A percentile compares a stretch with the other conserved stretches of the same genome.
phyloP scores from a whole-genome alignment of 106 monocot species.

The Amphibolis antarctica region DNA sequence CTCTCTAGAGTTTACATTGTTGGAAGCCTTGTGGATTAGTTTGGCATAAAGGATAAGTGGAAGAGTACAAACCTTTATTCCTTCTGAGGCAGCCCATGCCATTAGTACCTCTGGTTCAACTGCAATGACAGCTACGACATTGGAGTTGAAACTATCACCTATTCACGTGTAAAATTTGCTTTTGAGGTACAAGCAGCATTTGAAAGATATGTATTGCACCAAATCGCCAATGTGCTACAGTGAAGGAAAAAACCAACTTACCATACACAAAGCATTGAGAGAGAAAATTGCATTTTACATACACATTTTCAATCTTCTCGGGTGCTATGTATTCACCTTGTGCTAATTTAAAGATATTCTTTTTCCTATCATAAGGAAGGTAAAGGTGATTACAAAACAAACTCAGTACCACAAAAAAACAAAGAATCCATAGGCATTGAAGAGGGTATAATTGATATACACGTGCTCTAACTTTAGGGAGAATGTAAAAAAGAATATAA shows the following conservation, averaged over 20 bases:
- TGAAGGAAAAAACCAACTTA: slow-evolving; percentile 13
- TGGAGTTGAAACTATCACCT: slow-evolving; percentile 80
- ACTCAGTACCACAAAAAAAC: too few species aligned
- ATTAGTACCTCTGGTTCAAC: slow-evolving; percentile 55
- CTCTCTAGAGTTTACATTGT: too few species aligned
- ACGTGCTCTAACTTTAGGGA: too few species aligned
- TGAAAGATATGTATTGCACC: not conserved
- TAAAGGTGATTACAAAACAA: too few species aligned
- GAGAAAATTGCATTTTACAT: slow-evolving; percentile 91
- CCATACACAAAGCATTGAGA: slow-evolving; percentile 93
- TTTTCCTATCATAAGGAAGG: slow-evolving; percentile 44
- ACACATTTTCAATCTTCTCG: slow-evolving; percentile 97
- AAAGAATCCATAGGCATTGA: too few species aligned
- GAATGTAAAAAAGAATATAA: too few species aligned
- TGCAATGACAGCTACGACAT: slow-evolving; percentile 41
- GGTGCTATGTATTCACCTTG: slow-evolving; percentile 99
- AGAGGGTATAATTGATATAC: too few species aligned
- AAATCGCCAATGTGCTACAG: not conserved
- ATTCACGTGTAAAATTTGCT: slow-evolving; percentile 7
- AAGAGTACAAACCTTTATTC: slow-evolving; percentile 36
- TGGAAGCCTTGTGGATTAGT: too few species aligned
- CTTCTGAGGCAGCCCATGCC: slow-evolving; percentile 57
- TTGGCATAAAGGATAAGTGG: not conserved
- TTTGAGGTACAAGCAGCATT: not conserved
- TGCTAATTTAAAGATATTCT: slow-evolving; percentile 97